phyloP scores from a whole-genome alignment of 495 filamentous ascomycete genomes.

The Xylaria intraflava region DNA sequence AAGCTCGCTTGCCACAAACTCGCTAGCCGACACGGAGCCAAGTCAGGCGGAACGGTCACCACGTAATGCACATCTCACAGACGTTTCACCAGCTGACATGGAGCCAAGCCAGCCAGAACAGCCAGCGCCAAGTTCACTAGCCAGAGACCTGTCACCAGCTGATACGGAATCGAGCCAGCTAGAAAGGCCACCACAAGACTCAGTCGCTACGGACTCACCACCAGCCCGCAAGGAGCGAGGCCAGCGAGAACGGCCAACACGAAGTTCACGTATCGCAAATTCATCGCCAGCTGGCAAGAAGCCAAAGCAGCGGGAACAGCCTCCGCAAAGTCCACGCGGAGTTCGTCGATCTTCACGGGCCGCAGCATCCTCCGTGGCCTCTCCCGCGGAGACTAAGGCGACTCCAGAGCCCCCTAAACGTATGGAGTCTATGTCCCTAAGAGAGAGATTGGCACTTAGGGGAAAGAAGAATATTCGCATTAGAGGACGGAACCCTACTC shows the following conservation, averaged over 20 bases:
- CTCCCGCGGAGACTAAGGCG: not conserved
- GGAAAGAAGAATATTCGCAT: constrained; percentile 44
- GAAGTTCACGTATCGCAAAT: constrained; percentile 14
- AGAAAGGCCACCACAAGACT: not conserved
- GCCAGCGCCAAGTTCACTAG: too few relatives aligned
- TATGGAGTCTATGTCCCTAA: constrained; percentile 35
- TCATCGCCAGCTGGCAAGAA: too few relatives aligned
- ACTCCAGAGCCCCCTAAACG: constrained; percentile 11
- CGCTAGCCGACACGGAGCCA: too few relatives aligned
- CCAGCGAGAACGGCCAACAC: not conserved
- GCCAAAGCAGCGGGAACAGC: not conserved
- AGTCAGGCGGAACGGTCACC: too few relatives aligned
- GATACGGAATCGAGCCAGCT: too few relatives aligned
- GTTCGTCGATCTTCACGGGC: not conserved
- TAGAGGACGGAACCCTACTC: constrained; percentile 18
- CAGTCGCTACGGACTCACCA: not conserved
- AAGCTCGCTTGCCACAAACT: too few relatives aligned
- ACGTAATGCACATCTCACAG: too few relatives aligned
- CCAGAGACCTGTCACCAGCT: too few relatives aligned
- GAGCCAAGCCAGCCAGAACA: too few relatives aligned
- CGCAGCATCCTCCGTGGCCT: constrained; percentile 1
- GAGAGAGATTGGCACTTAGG: constrained; percentile 37
- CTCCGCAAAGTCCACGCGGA: not conserved
- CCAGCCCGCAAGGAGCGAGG: too few relatives aligned
- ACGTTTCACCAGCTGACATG: too few relatives aligned